Evolutionary conservation across 352 stramenopile species (phyloP).

Genomic region (Aphanomyces invadans): DNA sequence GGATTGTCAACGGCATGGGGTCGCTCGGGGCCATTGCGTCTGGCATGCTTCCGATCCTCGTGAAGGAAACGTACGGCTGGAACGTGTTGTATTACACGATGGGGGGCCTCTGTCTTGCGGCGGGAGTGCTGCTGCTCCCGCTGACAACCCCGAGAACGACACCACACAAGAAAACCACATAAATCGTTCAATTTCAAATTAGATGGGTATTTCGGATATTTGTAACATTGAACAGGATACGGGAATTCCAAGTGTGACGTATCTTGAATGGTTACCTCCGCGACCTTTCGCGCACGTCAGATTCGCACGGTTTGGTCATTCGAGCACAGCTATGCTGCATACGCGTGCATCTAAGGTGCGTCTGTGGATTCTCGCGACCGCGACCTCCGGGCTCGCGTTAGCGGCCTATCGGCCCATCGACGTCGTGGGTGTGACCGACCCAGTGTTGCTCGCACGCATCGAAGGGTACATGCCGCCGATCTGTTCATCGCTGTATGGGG

Average conservation of each 20-base stretch:
- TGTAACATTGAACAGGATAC: no score
- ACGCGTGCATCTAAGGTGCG: no score
- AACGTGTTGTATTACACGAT: slow-evolving; percentile 16
- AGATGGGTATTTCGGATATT: no score
- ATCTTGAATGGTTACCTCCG: not conserved
- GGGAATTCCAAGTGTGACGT: not conserved
- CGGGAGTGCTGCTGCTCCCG: not conserved
- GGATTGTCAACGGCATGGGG: slow-evolving; percentile 22
- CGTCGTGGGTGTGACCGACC: not conserved
- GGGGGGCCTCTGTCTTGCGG: slow-evolving; percentile 1
- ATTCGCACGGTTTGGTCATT: not conserved
- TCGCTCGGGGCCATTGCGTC: slow-evolving; percentile 17
- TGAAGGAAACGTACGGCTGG: slow-evolving; percentile 22
- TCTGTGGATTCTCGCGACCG: no score
- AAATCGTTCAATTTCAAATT: no score
- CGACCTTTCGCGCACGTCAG: not conserved
- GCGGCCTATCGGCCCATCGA: not conserved
- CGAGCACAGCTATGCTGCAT: not conserved
- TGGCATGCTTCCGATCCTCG: slow-evolving; percentile 21
- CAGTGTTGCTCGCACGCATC: slow-evolving; percentile 9
- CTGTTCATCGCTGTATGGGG: slow-evolving; percentile 1
- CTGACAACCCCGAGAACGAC: not conserved
- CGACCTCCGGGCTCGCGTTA: not conserved
- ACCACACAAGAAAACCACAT: not conserved
- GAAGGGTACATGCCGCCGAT: slow-evolving; percentile 18